Evolutionary conservation across 345 rosid genomes (phyloP).

Genomic region (Eucalyptus lansdowneana): DNA sequence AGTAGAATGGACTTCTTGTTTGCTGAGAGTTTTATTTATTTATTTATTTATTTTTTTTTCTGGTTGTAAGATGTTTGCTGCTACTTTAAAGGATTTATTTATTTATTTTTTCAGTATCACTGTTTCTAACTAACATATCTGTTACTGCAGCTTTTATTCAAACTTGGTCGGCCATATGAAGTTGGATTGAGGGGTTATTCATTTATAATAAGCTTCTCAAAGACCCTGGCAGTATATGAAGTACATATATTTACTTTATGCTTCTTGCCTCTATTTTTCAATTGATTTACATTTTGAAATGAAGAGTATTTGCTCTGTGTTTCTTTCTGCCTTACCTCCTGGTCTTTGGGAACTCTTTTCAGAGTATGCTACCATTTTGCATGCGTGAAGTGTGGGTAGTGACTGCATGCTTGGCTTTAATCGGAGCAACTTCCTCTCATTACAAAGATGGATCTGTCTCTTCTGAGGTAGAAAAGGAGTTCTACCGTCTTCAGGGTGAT

Average conservation of each 20-base stretch:
- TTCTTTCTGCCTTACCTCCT: neutral
- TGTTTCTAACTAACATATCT: neutral
- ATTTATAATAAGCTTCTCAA: slow-evolving; percentile 74
- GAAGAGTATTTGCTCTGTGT: neutral
- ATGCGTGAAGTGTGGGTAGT: slow-evolving; percentile 93
- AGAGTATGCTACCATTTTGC: slow-evolving; percentile 66
- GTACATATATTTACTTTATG: slow-evolving; percentile 14
- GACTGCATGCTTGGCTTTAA: slow-evolving; percentile 76
- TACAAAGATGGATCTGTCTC: slow-evolving; percentile 52
- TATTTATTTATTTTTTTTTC: neutral
- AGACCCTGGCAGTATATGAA: slow-evolving; percentile 64
- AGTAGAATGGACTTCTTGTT: neutral
- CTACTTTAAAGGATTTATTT: neutral
- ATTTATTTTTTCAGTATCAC: neutral
- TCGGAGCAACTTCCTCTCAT: slow-evolving; percentile 57
- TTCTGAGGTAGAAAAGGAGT: slow-evolving; percentile 82
- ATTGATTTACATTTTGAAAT: neutral
- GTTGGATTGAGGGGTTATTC: slow-evolving; percentile 89
- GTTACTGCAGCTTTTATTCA: slow-evolving; percentile 67
- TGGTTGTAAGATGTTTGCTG: neutral
- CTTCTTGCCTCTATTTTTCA: neutral
- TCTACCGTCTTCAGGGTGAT: slow-evolving; percentile 89
- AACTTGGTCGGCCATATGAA: slow-evolving; percentile 85
- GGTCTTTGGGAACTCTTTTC: slow-evolving; percentile 6
- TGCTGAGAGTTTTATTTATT: neutral